These are phyloP conservation scores for Alternaria panax DNA, from an alignment of 2,329 filamentous ascomycete species.

Conservation along the genomic window DNA sequence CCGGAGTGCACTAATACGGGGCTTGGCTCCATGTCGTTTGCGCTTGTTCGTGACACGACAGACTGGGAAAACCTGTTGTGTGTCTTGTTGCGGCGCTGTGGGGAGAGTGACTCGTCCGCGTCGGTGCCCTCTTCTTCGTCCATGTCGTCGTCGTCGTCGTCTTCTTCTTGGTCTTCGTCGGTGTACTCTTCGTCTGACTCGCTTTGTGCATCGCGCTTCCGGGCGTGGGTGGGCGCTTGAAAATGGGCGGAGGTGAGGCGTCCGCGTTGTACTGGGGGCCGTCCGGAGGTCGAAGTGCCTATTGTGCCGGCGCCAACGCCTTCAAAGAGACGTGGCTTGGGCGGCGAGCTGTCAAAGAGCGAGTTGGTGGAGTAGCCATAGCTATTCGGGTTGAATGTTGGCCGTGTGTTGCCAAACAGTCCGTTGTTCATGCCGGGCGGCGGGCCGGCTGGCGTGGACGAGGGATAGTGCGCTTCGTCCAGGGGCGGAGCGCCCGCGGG, in stretches of 20 bases:
- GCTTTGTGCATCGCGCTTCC: constrained; percentile 42
- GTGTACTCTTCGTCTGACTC: constrained; percentile 44
- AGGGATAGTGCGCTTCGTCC: constrained; percentile 53
- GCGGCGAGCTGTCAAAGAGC: constrained; percentile 44
- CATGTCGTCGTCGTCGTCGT: constrained; percentile 43
- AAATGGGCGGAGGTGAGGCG: constrained; percentile 33
- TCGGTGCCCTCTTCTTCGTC: constrained; percentile 49
- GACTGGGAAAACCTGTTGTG: constrained; percentile 42
- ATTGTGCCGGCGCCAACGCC: constrained; percentile 39
- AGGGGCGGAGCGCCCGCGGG: constrained; percentile 63
- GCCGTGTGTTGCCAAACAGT: constrained; percentile 61
- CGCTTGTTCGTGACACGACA: constrained; percentile 49
- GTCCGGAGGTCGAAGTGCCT: constrained; percentile 38
- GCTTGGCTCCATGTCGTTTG: constrained; percentile 29
- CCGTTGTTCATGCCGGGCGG: constrained; percentile 55
- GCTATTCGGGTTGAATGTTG: constrained; percentile 38
- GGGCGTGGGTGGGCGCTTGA: constrained; percentile 42
- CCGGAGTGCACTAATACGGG: constrained; percentile 36
- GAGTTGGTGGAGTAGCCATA: constrained; percentile 29
- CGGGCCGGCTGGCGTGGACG: constrained; percentile 64
- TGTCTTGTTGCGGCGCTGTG: constrained; percentile 37
- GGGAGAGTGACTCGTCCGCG: constrained; percentile 54
- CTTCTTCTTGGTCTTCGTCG: constrained; percentile 36
- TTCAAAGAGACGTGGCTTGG: constrained; percentile 37
- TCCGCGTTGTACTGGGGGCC: constrained; percentile 39